Conservation (phyloP, 805 yeast species). For the Candida vartiovaarae region DNA sequence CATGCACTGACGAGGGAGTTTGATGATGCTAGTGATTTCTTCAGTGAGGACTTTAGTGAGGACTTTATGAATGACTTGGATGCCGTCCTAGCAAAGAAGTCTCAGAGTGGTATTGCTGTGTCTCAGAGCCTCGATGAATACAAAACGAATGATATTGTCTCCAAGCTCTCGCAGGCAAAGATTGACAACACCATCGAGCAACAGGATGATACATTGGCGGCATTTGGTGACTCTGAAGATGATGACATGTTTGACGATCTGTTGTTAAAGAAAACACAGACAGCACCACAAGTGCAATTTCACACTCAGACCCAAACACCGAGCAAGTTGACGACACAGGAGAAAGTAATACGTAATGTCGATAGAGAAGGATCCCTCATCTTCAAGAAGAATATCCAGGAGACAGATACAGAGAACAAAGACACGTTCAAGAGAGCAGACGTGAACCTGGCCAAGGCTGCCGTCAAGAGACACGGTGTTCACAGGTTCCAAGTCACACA, state of each 20-base stretch:
- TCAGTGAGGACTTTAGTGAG: constrained; percentile 22
- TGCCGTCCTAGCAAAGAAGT: not conserved
- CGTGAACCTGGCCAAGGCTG: constrained; percentile 30
- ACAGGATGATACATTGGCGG: not conserved
- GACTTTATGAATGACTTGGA: constrained; percentile 17
- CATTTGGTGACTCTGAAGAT: constrained; percentile 4
- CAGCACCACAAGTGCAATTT: constrained; percentile 1
- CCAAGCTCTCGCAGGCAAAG: not conserved
- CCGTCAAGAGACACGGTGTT: constrained; percentile 41
- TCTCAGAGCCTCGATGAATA: not conserved
- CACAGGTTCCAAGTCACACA: constrained; percentile 38
- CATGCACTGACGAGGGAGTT: not conserved
- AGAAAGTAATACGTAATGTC: constrained; percentile 12
- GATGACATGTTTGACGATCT: constrained; percentile 16
- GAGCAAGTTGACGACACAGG: constrained; percentile 15
- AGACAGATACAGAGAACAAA: constrained; percentile 9
- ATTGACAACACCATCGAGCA: not conserved
- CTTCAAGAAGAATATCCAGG: constrained; percentile 21
- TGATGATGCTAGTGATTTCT: constrained; percentile 18
- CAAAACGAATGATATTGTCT: not conserved
- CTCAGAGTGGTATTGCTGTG: not conserved
- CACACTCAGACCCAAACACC: not conserved
- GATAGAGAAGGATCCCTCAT: constrained; percentile 17
- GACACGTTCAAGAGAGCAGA: constrained; percentile 9
- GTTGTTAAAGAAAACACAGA: constrained; percentile 8